Base-by-base conservation (phyloP, 352 stramenopile species). In the Globisporangium polare region DNA sequence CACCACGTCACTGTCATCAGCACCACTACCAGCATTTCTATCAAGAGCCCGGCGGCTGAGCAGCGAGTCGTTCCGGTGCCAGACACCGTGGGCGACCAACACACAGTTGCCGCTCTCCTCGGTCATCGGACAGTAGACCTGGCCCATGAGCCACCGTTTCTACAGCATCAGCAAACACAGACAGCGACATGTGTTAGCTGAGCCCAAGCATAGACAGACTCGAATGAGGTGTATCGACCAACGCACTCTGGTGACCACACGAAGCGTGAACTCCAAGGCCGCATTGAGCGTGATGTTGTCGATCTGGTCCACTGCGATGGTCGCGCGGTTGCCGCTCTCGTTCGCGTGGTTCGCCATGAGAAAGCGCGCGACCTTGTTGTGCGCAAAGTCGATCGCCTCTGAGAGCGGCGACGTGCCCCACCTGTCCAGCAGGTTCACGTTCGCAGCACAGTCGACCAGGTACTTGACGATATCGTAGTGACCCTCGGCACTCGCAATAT, bases 351-450 rank as follows among this genome's bases (percentile, higher is more conserved):
- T 78, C 0, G 68, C 71, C 46, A 86, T 80, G 0, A 94, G 60
- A 27, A 87, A 89, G 22, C 79, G 75, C 2, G 85, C 85, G 13
- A 94, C 58, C 5, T 88, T 69, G 54, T 91, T 90, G 63, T 94
- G 85, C 0, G 83, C 83, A 61, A 94, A 94, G 65, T 88, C 74
- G 5, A 92, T 74, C 0, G 85, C 85, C 51, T 94, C 85, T 0
- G 83, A 86, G 17, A 94, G 63, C 2, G 85, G 72, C 0, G 85
- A 91, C 15, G 76, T 91, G 4, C 83, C 79, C 83, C 83, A 94
- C 53, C 85, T 83, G 65, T 94, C 85, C 12, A 94, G 59, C 37
- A 88, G 55, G 35, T 94, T 94, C 15, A 94, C 82, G 26, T 91
- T 90, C 3, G 83, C 83, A 1, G 80, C 83, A 20, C 77, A 86